Evolutionary conservation across 164 flowering plant species (phyloP), one percentile per base, ranked within the genome.

Genomic region (Macadamia tetraphylla): DNA sequence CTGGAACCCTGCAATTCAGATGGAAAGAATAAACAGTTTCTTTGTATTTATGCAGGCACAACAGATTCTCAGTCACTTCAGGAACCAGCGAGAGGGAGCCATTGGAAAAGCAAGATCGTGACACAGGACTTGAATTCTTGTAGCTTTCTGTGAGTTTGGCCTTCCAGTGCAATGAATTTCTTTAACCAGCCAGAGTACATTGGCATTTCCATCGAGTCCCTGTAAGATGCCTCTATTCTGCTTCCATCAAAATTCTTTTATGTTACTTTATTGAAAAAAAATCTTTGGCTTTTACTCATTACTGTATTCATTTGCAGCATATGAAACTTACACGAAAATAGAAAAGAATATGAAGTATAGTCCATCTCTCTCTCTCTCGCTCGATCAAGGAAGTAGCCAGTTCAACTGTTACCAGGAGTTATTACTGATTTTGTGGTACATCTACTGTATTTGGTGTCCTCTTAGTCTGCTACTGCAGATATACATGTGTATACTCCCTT

Each of bases 61-160:
- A 51, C 97, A 87, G 77, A 85, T 94, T 71, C 94, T 94, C 17
- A 76, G 96, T 74, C 94, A 89, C 74, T 94, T 94, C 67, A 83
- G 97, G 29, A 90, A 72, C 78, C 98, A 88, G 73, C 79, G 97
- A 69, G 96, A 84, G 78, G 89, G 86, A 44, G 67, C 75, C 46
- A 23, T 52, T 46, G 85, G 81, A 70, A 91, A 80, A 77, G 79
- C 79, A 49, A 85, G 79, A 67, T 72, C 76, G 66, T 85, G 75
- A 80, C 65, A 43, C 55, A 2, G 48, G 18, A 29, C 51, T 30
- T n/a, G 62, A 59, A 29, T 62, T 68, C 11, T 44, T 40, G 56
- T 9, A 15, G 59, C 44, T 30, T n/a, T 29, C 57, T 66, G 18
- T 32, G 29, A 29, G 65, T n/a, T 67, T 17, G 17, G 14, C 49